Evolutionary conservation across 331 rosid genomes (phyloP), one percentile per base, ranked within the genome.

Genomic region (Erythrophleum ivorense): DNA sequence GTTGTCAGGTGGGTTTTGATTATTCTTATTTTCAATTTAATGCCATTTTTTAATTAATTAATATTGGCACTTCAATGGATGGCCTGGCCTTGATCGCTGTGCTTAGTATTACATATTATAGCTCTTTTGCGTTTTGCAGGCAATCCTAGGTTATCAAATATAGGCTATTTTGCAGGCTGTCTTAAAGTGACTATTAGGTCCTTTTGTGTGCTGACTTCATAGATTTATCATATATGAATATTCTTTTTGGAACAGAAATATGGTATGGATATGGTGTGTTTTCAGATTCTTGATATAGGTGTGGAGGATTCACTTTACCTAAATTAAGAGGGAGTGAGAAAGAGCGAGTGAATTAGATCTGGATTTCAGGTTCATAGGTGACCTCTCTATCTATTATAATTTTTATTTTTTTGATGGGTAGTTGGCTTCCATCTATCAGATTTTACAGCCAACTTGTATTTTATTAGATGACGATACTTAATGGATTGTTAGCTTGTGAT

Each of bases 181-280:
- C 77, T 70, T 65, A 19, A 24, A 38, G 84, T 33, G 69, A 53
- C 33, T 58, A 67, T 43, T 59, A 65, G 84, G 67, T 78, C 64
- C 64, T 77, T 69, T 79, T 79, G 65, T 48, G 53, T 86, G 85
- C 76, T 81, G 76, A 85, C 77, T 48, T 58, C 73, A 62, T 77
- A 86, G 95, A 92, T 92, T 90, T 79, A 84, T 83, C 68, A 29
- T 33, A 60, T 12, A 60, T 24, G 90, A 88, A 70, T 86, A 81
- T 92, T 86, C 87, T 41, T 76, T 76, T 36, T 78, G 71, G 81
- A 45, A 52, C 80, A 80, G 71, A 78, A 74, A 64, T 74, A 50
- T 81, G 18, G 16, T 80, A 62, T 76, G 19, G 19, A 49, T 76
- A 81, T 81, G 74, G 86, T 73, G 46, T 79, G 79, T 83, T 77